Percentiles rank a stretch among this genome's conserved stretches.
These are phyloP conservation scores for Ustulina deusta DNA, from an alignment of 2,329 filamentous ascomycete species.

Conservation along the genomic window DNA sequence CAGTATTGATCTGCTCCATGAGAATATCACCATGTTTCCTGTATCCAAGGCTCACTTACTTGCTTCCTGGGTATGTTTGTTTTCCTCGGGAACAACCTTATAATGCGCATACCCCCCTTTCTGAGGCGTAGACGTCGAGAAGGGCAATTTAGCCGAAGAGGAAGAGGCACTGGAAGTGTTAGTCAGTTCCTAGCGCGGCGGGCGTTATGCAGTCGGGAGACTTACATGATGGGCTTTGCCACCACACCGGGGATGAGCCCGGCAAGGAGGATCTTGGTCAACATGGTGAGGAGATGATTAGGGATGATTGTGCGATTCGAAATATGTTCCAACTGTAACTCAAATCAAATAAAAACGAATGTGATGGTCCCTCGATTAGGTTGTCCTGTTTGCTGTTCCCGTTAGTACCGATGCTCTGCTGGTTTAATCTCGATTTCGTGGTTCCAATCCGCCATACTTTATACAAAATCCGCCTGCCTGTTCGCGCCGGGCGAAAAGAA, in stretches of 20 bases:
- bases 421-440: neutral
- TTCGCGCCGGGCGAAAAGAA: neutral
- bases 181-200: neutral
- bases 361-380: neutral
- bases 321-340: conserved; percentile 17
- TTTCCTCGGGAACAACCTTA: neutral
- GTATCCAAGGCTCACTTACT: neutral
- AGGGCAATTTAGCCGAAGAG: neutral
- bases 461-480: conserved; percentile 28
- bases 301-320: conserved; percentile 16
- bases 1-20: neutral
- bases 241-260: conserved; percentile 47
- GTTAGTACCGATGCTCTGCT: conserved; percentile 30
- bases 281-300: conserved; percentile 43
- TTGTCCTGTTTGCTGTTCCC: conserved; percentile 14
- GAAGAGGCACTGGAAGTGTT: conserved; percentile 5
- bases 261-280: conserved; percentile 46
- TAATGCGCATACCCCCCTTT: neutral
- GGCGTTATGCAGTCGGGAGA: neutral
- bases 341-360: conserved; percentile 16
- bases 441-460: conserved; percentile 31
- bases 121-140: conserved; percentile 5
- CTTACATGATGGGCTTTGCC: conserved; percentile 49
- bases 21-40: neutral
- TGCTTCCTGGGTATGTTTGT: neutral